Conservation (phyloP, 73 alveolate species). For the Paramecium sexaurelia region DNA sequence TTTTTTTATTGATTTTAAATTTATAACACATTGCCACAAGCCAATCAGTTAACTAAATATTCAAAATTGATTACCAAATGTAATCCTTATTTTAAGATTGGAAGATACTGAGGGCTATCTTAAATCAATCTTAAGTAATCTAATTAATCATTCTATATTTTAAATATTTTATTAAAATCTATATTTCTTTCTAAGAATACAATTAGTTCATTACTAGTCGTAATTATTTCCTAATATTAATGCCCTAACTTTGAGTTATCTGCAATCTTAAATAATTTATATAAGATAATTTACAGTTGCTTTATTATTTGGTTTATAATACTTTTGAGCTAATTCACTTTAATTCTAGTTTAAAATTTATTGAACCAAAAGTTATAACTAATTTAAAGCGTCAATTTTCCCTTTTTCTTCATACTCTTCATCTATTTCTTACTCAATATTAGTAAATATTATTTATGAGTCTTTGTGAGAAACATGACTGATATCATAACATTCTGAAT, state of each 20-base stretch:
- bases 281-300: too few relatives aligned
- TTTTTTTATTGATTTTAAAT: neutral
- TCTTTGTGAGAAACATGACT: neutral
- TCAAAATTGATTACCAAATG: neutral
- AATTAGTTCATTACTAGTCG: neutral
- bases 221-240: neutral
- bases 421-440: neutral
- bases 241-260: too few relatives aligned
- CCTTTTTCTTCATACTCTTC: neutral
- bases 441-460: neutral
- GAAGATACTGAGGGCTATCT: neutral
- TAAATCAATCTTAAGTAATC: neutral
- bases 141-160: neutral
- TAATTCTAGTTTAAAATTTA: neutral
- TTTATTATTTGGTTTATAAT: too few relatives aligned
- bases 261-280: too few relatives aligned
- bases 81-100: neutral
- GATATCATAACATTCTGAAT: neutral
- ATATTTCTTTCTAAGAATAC: neutral
- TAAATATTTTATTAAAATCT: neutral
- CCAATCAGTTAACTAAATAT: slow-evolving; percentile 16
- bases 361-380: neutral
- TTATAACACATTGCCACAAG: neutral
- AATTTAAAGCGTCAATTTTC: neutral
- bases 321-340: neutral